Conservation (phyloP, 2,329 filamentous ascomycete species). For the Xylariaceae sp. region DNA sequence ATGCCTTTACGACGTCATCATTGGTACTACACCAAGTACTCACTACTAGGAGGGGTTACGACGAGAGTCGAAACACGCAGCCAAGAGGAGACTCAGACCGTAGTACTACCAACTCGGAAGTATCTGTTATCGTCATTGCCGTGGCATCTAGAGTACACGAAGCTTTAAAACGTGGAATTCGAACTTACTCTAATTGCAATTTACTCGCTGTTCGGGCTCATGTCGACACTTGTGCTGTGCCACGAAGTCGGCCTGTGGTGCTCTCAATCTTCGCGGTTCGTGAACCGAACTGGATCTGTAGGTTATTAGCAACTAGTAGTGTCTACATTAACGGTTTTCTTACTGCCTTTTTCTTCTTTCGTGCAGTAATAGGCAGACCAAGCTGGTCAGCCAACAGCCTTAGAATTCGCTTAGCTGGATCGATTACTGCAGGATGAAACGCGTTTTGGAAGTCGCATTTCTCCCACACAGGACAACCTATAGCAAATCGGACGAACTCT, state of each 20-base stretch:
- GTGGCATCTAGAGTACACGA: conserved; percentile 26
- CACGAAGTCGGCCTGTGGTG: conserved; percentile 63
- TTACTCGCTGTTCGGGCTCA: conserved; percentile 17
- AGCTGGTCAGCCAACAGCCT: conserved; percentile 77
- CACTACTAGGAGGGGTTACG: conserved; percentile 52
- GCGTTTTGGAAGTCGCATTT: conserved; percentile 84
- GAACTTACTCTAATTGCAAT: conserved; percentile 15
- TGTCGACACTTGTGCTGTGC: conserved; percentile 64
- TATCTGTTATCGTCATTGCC: conserved; percentile 78
- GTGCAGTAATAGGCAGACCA: conserved; percentile 72
- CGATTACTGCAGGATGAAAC: conserved; percentile 54
- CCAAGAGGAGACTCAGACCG: conserved; percentile 23
- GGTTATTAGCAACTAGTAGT: conserved; percentile 24
- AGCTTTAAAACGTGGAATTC: not conserved
- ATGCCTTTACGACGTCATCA: conserved; percentile 68
- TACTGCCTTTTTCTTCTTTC: conserved; percentile 92
- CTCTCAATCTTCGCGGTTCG: conserved; percentile 83
- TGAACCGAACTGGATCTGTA: conserved; percentile 80
- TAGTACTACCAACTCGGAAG: conserved; percentile 64
- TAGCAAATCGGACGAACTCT: conserved; percentile 78
- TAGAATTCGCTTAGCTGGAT: conserved; percentile 81
- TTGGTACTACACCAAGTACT: conserved; percentile 39
- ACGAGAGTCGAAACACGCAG: conserved; percentile 56
- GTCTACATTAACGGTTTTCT: conserved; percentile 40
- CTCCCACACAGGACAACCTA: conserved; percentile 74